Evolutionary conservation across 2,329 filamentous ascomycete species (phyloP).

Genomic region (Sclerotiophoma versabilis): DNA sequence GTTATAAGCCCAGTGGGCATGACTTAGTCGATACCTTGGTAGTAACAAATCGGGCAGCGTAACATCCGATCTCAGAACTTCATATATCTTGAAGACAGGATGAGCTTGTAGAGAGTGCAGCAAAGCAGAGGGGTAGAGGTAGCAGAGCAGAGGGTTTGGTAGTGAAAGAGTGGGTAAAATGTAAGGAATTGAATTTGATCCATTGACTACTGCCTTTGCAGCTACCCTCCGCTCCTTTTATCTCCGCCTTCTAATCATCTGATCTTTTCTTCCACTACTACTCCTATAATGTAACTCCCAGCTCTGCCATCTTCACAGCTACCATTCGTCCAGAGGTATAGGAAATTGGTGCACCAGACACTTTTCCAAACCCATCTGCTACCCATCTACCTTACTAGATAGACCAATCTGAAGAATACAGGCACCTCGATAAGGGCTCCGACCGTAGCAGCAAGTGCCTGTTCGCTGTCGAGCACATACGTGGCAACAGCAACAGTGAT

Average conservation of each 20-base stretch:
- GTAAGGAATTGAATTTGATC: too few species aligned
- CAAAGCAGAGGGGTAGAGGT: too few species aligned
- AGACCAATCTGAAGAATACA: constrained; percentile 2
- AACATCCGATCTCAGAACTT: background rate
- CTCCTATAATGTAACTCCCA: too few species aligned
- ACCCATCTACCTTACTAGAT: constrained; percentile 7
- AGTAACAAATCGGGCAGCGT: background rate
- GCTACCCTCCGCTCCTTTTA: too few species aligned
- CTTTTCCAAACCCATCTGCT: constrained; percentile 3
- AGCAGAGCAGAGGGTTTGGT: too few species aligned
- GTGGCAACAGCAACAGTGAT: constrained; percentile 4
- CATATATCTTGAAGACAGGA: background rate
- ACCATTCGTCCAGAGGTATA: too few species aligned
- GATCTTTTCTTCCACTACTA: too few species aligned
- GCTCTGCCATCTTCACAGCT: too few species aligned
- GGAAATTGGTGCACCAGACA: background rate
- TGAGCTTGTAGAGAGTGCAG: background rate
- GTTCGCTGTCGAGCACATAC: constrained; percentile 2
- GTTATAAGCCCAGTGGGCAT: background rate
- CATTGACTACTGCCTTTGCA: too few species aligned
- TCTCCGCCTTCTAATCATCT: too few species aligned
- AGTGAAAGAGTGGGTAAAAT: too few species aligned
- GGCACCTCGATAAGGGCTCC: constrained; percentile 2
- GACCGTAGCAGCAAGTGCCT: constrained; percentile 7
- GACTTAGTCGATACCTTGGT: background rate